Base-by-base conservation (phyloP, 768 basidiomycete species). In the Rhizopogon sp. region DNA sequence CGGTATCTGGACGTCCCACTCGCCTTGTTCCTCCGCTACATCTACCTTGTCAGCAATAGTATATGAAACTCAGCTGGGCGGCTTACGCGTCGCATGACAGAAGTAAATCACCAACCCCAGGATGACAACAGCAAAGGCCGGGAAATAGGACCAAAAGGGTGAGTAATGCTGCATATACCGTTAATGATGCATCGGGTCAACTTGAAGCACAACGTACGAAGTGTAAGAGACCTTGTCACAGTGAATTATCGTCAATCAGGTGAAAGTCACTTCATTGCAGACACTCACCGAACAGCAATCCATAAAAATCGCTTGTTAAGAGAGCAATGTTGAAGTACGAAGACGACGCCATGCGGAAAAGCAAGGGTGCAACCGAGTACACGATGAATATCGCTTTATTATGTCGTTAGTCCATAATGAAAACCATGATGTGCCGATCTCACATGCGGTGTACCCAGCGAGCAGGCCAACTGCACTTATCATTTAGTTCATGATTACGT, bases 61-160 rank as follows among this genome's bases (percentile, higher is more conserved):
- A 3, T 25, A 7, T 17, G 29, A 39, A 41, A 29, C 41, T 11
- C 41, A 9, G 35, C 39, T 37, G 50, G 58, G 25, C 40, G 41
- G 76, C 87, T 58, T 72, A 88, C 88, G 88, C 44, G 83, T 82
- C 9, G 84, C 79, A 64, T 77, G 72, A 87, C 88, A 92, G 73
- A 90, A 90, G 70, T 92, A 92, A 25, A 82, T 80, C 61, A 92
- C 73, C 3, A 92, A 77, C 3, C 89, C 88, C 28, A 71, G 53
- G 42, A 90, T 72, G 57, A 89, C 81, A 35, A 90, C 74, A 0
- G 71, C 79, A 63, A 85, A 92, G 0, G 88, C 79, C 58, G 83
- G 70, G 68, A 92, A 92, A 76, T 92, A 90, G 11, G 90, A 77
- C 87, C 88, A 91, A 74, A 80, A 90, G n/a, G 88, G 88, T 49